Conservation (phyloP, 108 stramenopile species). For the Cyclostephanos invisitatus region DNA sequence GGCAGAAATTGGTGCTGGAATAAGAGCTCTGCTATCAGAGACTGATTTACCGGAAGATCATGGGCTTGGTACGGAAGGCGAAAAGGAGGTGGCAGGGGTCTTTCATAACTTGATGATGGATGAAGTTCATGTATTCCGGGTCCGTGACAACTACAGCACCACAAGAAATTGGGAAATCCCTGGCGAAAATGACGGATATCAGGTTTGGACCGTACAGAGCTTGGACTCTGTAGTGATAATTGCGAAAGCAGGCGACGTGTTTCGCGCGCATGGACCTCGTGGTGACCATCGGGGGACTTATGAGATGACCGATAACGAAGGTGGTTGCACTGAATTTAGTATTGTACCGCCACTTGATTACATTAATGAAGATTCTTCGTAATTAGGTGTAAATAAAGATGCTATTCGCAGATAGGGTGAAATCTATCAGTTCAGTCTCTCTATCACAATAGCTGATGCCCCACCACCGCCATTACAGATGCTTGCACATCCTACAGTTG, state of each 20-base stretch:
- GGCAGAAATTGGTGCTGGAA: constrained; percentile 37
- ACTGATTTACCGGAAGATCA: constrained; percentile 44
- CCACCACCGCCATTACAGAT: constrained; percentile 99
- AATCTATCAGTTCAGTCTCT: constrained; percentile 68
- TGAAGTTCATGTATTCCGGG: constrained; percentile 14
- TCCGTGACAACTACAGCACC: neutral
- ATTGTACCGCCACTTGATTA: constrained; percentile 7
- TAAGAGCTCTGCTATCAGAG: constrained; percentile 33
- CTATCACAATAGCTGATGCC: constrained; percentile 93
- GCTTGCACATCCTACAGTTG: constrained; percentile 88
- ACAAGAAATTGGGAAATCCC: constrained; percentile 9
- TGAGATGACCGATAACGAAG: constrained; percentile 10
- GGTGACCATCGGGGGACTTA: constrained; percentile 11
- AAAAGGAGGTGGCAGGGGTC: constrained; percentile 27
- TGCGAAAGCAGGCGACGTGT: constrained; percentile 34
- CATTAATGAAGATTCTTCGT: neutral
- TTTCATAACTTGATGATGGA: constrained; percentile 40
- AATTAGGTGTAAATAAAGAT: neutral
- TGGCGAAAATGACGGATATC: constrained; percentile 11
- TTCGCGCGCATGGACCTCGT: constrained; percentile 19
- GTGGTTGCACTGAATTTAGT: constrained; percentile 32
- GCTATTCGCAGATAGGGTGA: neutral
- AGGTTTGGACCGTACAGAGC: constrained; percentile 6
- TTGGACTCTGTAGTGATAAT: constrained; percentile 21
- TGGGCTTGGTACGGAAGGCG: constrained; percentile 40